Conservation (phyloP, 345 rosid species). For the Viola odorata region DNA sequence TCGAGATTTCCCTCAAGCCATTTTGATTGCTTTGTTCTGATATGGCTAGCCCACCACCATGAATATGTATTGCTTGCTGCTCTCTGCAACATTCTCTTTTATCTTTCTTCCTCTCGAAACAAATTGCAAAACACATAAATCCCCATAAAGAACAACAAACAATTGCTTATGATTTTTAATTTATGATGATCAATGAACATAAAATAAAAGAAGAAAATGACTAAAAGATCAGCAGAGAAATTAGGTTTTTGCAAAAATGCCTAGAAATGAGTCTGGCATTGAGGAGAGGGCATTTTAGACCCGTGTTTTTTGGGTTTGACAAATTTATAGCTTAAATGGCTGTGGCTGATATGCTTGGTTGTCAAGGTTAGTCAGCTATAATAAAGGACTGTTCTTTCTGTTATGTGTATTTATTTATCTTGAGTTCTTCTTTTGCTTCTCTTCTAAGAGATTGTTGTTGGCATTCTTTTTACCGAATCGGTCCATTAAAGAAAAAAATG, state of each 20-base stretch:
- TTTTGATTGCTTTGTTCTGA: conserved; percentile 79
- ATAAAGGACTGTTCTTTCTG: too few species aligned
- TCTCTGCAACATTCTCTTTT: conserved; percentile 53
- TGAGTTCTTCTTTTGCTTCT: too few species aligned
- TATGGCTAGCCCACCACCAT: conserved; percentile 97
- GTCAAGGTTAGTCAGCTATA: too few species aligned
- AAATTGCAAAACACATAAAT: conserved; percentile 2
- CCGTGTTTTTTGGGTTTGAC: conserved; percentile 12
- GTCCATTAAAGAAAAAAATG: too few species aligned
- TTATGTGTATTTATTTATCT: too few species aligned
- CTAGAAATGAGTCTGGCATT: conserved; percentile 1
- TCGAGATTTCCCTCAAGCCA: conserved; percentile 79
- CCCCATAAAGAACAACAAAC: neutral
- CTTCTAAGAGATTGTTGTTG: too few species aligned
- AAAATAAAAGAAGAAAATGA: neutral
- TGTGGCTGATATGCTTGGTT: too few species aligned
- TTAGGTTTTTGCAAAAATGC: neutral
- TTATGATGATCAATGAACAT: neutral
- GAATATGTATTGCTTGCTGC: conserved; percentile 79
- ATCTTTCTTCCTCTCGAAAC: conserved; percentile 3
- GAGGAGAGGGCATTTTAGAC: conserved; percentile 15
- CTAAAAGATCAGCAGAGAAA: neutral
- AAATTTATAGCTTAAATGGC: too few species aligned
- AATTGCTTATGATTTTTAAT: neutral
- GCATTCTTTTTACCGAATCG: too few species aligned